Percentiles rank a stretch among this genome's conserved stretches.
These are phyloP conservation scores for Entoloma clypeatum DNA, from an alignment of 1,284 basidiomycete species.

Conservation along the genomic window DNA sequence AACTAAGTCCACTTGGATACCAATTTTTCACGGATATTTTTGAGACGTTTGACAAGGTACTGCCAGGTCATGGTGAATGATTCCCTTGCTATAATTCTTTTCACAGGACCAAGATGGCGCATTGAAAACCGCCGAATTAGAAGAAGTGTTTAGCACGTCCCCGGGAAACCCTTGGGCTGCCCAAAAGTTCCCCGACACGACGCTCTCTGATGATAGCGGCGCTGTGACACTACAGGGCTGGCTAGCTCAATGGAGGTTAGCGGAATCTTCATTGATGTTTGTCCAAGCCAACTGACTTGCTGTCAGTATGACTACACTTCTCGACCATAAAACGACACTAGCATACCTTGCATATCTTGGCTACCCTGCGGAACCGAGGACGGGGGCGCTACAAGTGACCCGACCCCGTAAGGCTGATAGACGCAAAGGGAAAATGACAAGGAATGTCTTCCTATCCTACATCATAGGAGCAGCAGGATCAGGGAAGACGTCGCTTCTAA, in stretches of 20 bases:
- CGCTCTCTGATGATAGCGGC: constrained; percentile 85
- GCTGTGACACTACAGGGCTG: constrained; percentile 95
- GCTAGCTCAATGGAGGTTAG: constrained; percentile 96
- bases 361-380: constrained; percentile 73
- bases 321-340: constrained; percentile 89
- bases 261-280: background rate
- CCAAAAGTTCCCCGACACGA: constrained; percentile 87
- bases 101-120: constrained; percentile 91
- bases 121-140: constrained; percentile 80
- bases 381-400: constrained; percentile 78
- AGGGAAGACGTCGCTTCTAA: constrained; percentile 87
- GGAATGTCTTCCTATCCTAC: constrained; percentile 91
- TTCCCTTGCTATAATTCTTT: constrained; percentile 4
- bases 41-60: constrained; percentile 91
- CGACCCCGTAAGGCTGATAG: constrained; percentile 82
- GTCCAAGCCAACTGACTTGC: constrained; percentile 4
- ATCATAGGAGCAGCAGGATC: constrained; percentile 95
- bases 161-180: constrained; percentile 91
- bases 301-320: constrained; percentile 89
- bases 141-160: constrained; percentile 89
- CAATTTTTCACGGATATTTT: constrained; percentile 98
- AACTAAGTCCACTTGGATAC: constrained; percentile 90
- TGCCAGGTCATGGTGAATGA: constrained; percentile 2
- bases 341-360: constrained; percentile 96
- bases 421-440: constrained; percentile 79